Evolutionary conservation across 2,329 filamentous ascomycete genomes (phyloP), one percentile per base, ranked within the genome.

Genomic region (Shiraia sp.): DNA sequence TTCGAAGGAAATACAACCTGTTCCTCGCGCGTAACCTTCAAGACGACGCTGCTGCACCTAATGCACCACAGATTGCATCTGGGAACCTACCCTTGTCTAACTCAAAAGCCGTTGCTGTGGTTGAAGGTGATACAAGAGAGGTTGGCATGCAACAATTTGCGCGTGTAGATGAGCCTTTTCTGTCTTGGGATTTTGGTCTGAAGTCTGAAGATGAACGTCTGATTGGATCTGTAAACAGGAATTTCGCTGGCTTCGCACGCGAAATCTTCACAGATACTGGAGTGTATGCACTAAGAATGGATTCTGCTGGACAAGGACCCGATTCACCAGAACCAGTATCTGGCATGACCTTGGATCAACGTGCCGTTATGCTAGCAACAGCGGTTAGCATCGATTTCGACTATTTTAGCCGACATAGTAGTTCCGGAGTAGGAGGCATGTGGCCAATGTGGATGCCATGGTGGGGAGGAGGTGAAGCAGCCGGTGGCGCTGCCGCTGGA

Each of bases 191-290:
- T 61, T 86, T 86, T 61, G 76, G 77, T 8, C 71, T 86, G 3
- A 73, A 72, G 24, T 75, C 76, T 2, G 74, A 77, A 37, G 71
- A 79, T 16, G 61, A 69, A 29, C 69, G 66, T 2, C 64, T 81
- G 10, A 75, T 85, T 39, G 82, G 82, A 29, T 80, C 77, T 2
- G 82, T 86, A 3, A 85, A 84, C 51, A 78, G 82, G 47, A 80
- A 83, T 52, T 86, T 85, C 52, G 72, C 66, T 13, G 82, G 82
- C 2, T 83, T 84, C 57, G 81, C 79, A 2, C 72, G 82, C 10
- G 82, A 86, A 50, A 72, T 85, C 13, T 85, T 86, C 60, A 85
- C 82, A 1, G 82, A 85, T 49, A 85, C 81, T 0, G 82, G 82
- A 30, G 79, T 83, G 1, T 86, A 86, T 55, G 81, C 79, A 6